Evolutionary conservation across 2,329 filamentous ascomycete genomes (phyloP).

Genomic region (Ophiocordyceps robertsii): DNA sequence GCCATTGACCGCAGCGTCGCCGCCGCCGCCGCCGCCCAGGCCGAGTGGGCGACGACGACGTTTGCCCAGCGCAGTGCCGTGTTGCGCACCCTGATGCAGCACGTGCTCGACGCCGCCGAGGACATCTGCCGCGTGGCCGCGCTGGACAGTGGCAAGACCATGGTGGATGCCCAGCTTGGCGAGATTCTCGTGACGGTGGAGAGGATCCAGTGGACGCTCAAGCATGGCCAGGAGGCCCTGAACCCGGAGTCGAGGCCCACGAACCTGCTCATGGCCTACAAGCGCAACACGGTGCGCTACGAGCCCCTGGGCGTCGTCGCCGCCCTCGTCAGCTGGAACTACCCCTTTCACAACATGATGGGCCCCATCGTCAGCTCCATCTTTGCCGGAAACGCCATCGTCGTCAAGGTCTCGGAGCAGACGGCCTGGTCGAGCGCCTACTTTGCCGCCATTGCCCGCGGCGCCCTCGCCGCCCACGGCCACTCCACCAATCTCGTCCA

Average conservation of each 20-base stretch:
- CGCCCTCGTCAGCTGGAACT: constrained; percentile 95
- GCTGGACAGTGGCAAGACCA: constrained; percentile 90
- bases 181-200: constrained; percentile 91
- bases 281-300: constrained; percentile 79
- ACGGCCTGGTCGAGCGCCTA: constrained; percentile 86
- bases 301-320: constrained; percentile 89
- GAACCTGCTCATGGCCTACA: constrained; percentile 90
- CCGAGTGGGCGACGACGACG: constrained; percentile 61
- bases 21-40: constrained; percentile 61
- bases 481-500: constrained; percentile 75
- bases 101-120: constrained; percentile 80
- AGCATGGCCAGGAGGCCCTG: constrained; percentile 76
- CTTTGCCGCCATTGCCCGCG: constrained; percentile 66
- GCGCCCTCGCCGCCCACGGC: constrained; percentile 69
- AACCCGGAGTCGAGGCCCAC: constrained; percentile 61
- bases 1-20: constrained; percentile 70
- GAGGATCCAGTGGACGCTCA: constrained; percentile 88
- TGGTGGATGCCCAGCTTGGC: constrained; percentile 84
- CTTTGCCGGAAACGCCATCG: constrained; percentile 80
- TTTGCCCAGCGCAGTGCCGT: constrained; percentile 69
- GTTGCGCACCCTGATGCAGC: constrained; percentile 65
- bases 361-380: constrained; percentile 82
- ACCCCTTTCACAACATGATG: constrained; percentile 88
- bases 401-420: constrained; percentile 91
- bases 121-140: constrained; percentile 75